Base-by-base conservation (phyloP, 345 rosid species). In the Salix arbutifolia region DNA sequence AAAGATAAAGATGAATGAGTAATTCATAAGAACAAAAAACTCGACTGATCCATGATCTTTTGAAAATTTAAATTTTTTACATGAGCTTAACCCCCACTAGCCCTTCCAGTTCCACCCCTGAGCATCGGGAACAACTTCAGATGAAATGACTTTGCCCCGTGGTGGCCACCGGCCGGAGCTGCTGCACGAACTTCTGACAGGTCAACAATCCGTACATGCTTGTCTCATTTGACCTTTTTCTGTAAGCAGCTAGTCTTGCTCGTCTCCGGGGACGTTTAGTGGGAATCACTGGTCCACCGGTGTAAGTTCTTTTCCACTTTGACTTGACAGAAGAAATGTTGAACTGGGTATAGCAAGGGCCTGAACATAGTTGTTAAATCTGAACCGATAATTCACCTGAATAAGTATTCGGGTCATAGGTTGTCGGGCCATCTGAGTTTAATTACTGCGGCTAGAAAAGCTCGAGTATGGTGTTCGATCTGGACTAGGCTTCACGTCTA, bases 121-220 rank as follows among this genome's bases (percentile, higher is more conserved):
- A 50, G 18, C n/a, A 50, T 17, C 2, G 2, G 1, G 58, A 78
- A 94, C 78, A 61, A 90, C 91, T 70, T 84, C 70, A 5, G 98
- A 88, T 66, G 97, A 91, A 64, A 89, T 85, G 33, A 92, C 97
- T 87, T 85, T 90, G 75, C 97, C 98, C 83, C 33, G 33, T 95
- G 85, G 85, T 94, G 97, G 80, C 33, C 33, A 31, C 33, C n/a
- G n/a, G n/a, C 33, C 33, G 88, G 97, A 75, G 97, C 87, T 38
- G 85, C 87, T 52, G 98, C 98, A 76, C 88, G 97, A 71, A 94
- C 97, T 87, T 94, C 90, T 42, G 97, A 90, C 9, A 94, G 78
- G 75, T 89, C 95, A 25, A 92, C 96, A 21, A 87, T 72, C 97
- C 95, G 44, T 40, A 92, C 2, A 88, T 75, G 78, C 97, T 94